phyloP scores from a whole-genome alignment of 305 asterid genomes.

The Fraxinus dipetala region DNA sequence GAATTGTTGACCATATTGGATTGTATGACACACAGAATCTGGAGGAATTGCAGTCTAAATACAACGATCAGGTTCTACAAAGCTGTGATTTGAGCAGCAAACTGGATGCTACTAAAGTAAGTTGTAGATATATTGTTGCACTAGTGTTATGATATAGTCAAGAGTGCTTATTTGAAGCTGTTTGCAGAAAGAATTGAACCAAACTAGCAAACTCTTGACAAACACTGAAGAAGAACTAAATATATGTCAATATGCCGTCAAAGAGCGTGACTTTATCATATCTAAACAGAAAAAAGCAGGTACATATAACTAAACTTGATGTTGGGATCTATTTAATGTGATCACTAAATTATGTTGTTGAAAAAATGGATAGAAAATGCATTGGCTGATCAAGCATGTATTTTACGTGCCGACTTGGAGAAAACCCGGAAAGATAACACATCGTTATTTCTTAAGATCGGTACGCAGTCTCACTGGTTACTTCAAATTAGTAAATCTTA shows the following conservation, averaged over 20 bases:
- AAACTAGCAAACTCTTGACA: slow-evolving; percentile 49
- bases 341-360: slow-evolving; percentile 12
- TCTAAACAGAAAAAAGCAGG: slow-evolving; percentile 83
- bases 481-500: background rate
- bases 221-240: slow-evolving; percentile 53
- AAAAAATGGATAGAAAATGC: slow-evolving; percentile 55
- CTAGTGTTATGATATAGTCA: background rate
- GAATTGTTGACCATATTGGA: slow-evolving; percentile 1
- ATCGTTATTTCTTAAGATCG: slow-evolving; percentile 56
- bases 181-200: slow-evolving; percentile 59
- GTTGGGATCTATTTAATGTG: background rate
- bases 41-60: slow-evolving; percentile 57
- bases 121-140: background rate
- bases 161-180: slow-evolving; percentile 28
- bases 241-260: slow-evolving; percentile 49
- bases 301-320: slow-evolving; percentile 14
- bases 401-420: slow-evolving; percentile 66
- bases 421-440: slow-evolving; percentile 55
- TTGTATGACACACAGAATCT: slow-evolving; percentile 38
- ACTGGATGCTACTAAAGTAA: slow-evolving; percentile 56
- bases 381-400: slow-evolving; percentile 70
- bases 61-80: slow-evolving; percentile 45
- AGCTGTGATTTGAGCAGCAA: slow-evolving; percentile 47
- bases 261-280: slow-evolving; percentile 65
- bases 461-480: slow-evolving; percentile 28